These are phyloP conservation scores for Uromyces viciae-fabae DNA, from an alignment of 1,284 basidiomycete species.

Conservation along the genomic window DNA sequence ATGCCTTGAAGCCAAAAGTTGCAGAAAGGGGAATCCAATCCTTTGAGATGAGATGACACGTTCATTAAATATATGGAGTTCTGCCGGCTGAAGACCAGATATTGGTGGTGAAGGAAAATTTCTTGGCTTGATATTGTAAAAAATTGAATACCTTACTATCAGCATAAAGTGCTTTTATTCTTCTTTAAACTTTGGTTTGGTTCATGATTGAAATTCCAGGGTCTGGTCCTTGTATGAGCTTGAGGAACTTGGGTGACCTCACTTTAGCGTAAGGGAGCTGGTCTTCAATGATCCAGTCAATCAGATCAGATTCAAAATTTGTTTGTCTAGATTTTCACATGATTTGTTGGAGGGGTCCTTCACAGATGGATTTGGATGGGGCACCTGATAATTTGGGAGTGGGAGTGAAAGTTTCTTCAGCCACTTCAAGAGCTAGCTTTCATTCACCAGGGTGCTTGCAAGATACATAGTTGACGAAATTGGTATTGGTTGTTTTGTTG, in stretches of 20 bases:
- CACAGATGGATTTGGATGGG: too few relatives aligned
- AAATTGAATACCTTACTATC: not conserved
- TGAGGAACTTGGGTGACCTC: not conserved
- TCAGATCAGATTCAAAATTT: not conserved
- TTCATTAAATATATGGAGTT: not conserved
- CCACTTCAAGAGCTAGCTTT: too few relatives aligned
- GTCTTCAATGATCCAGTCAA: not conserved
- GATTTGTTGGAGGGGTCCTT: constrained; percentile 4
- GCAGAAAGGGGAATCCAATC: not conserved
- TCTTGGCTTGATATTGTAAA: not conserved
- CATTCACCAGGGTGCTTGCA: too few relatives aligned
- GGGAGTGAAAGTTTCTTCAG: too few relatives aligned
- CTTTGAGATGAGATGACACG: constrained; percentile 1
- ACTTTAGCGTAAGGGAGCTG: not conserved
- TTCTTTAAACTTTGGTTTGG: not conserved
- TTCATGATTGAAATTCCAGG: not conserved
- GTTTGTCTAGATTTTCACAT: not conserved
- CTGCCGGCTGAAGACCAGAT: not conserved
- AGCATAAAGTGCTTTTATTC: not conserved
- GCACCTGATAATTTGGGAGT: too few relatives aligned
- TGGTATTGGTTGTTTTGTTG: too few relatives aligned
- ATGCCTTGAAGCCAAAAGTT: not conserved
- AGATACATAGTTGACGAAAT: too few relatives aligned
- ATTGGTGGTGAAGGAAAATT: constrained; percentile 1
- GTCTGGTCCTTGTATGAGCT: not conserved